A percentile compares a stretch with the other conserved stretches of the same genome.
Evolutionary conservation across 176 grass and related monocot genomes (phyloP).

Genomic region (Pharus latifolius): DNA sequence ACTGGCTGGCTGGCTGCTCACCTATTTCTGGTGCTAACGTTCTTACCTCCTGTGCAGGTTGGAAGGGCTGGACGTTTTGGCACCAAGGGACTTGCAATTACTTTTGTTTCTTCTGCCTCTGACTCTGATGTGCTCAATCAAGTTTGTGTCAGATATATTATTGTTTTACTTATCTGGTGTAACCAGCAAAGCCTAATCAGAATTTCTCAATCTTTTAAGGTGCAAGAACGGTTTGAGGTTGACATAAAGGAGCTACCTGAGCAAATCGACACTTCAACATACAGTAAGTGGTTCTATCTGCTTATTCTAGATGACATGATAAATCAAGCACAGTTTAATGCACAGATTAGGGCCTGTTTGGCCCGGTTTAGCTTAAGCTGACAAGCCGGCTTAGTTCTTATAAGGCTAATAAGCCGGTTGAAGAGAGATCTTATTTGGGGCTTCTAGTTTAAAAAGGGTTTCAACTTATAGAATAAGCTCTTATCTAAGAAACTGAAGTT

Average conservation of each 20-base stretch:
- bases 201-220: constrained; percentile 10
- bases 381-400: not conserved
- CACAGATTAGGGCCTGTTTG: too few species aligned
- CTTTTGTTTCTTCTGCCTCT: constrained; percentile 86
- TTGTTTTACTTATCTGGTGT: not conserved
- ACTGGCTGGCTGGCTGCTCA: not conserved
- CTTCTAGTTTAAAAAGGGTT: too few species aligned
- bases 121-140: constrained; percentile 96
- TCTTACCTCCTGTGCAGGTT: constrained; percentile 22
- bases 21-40: not conserved
- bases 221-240: constrained; percentile 98
- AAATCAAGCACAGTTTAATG: too few species aligned
- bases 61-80: constrained; percentile 90
- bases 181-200: not conserved
- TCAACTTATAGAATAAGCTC: too few species aligned
- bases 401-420: too few species aligned
- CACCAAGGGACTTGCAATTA: constrained; percentile 97
- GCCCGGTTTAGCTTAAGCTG: not conserved
- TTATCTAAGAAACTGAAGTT: too few species aligned
- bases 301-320: too few species aligned
- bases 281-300: constrained; percentile 56
- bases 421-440: too few species aligned
- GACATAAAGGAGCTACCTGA: constrained; percentile 98
- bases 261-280: constrained; percentile 95
- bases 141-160: constrained; percentile 3